phyloP scores from a whole-genome alignment of 1,139 yeast species.

The Waltiozyma sp. region DNA sequence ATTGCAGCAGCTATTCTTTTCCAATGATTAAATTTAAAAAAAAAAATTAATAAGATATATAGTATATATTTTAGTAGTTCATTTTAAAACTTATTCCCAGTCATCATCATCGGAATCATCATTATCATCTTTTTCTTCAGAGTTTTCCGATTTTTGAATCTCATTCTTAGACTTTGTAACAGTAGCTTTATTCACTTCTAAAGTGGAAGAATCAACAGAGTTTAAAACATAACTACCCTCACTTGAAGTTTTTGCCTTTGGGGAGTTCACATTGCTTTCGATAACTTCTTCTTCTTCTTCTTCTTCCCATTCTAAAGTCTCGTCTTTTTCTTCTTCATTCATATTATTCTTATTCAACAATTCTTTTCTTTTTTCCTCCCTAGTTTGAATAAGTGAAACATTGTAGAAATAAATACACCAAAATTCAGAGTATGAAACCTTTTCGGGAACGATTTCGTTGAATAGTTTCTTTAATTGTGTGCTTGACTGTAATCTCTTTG shows the following conservation, averaged over 20 bases:
- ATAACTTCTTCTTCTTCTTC: constrained; percentile 15
- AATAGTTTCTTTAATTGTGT: constrained; percentile 46
- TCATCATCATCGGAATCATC: constrained; percentile 44
- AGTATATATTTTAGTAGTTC: no score
- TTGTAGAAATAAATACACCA: constrained; percentile 67
- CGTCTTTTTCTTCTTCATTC: no score
- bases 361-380: constrained; percentile 46
- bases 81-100: constrained; percentile 46
- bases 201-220: constrained; percentile 25
- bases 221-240: constrained; percentile 31
- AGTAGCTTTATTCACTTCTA: constrained; percentile 19
- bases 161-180: constrained; percentile 1
- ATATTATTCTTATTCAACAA: constrained; percentile 4
- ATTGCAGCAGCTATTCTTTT: constrained; percentile 75
- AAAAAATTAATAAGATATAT: no score
- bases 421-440: constrained; percentile 48
- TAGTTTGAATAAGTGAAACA: constrained; percentile 43
- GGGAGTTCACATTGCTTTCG: constrained; percentile 4
- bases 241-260: constrained; percentile 25
- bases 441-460: constrained; percentile 58
- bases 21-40: no score
- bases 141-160: no score
- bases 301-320: constrained; percentile 48
- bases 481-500: constrained; percentile 36
- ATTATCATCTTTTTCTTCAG: constrained; percentile 17